These are phyloP conservation scores for Cladosporium sp. DNA, from an alignment of 2,329 filamentous ascomycete species.

Conservation along the genomic window DNA sequence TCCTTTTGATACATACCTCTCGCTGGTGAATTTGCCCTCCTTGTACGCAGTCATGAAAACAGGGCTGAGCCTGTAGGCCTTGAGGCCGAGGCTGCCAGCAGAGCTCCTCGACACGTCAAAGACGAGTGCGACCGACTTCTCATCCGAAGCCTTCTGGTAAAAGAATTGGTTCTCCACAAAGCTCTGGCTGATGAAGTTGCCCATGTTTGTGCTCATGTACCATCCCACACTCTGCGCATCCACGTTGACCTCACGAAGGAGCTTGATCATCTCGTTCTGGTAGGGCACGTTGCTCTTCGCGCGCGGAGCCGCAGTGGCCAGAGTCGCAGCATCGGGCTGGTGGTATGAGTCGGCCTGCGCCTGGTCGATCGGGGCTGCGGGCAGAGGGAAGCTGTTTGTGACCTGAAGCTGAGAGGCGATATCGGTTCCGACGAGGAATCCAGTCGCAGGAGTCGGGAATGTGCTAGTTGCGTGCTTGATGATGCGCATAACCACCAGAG, in stretches of 20 bases:
- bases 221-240: conserved; percentile 97
- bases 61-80: conserved; percentile 84
- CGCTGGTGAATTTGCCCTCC: conserved; percentile 95
- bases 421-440: conserved; percentile 91
- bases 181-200: conserved; percentile 91
- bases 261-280: conserved; percentile 95
- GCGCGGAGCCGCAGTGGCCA: conserved; percentile 81
- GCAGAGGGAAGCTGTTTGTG: conserved; percentile 94
- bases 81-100: conserved; percentile 80
- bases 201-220: conserved; percentile 98
- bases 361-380: conserved; percentile 63
- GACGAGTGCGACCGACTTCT: conserved; percentile 71
- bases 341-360: conserved; percentile 63
- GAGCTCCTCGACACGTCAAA: conserved; percentile 94
- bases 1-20: conserved; percentile 58
- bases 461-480: conserved; percentile 86
- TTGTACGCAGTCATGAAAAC: conserved; percentile 87
- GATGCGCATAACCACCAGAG: conserved; percentile 96
- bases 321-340: conserved; percentile 62
- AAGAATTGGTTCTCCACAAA: conserved; percentile 97
- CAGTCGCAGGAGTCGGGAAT: conserved; percentile 85
- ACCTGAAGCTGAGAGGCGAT: conserved; percentile 72
- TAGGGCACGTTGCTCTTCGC: conserved; percentile 85
- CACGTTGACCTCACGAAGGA: conserved; percentile 93
- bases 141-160: conserved; percentile 90